A percentile compares a stretch with the other conserved stretches of the same genome.
phyloP scores from a whole-genome alignment of 2,329 filamentous ascomycete genomes.

The Botryosphaeria agaves region DNA sequence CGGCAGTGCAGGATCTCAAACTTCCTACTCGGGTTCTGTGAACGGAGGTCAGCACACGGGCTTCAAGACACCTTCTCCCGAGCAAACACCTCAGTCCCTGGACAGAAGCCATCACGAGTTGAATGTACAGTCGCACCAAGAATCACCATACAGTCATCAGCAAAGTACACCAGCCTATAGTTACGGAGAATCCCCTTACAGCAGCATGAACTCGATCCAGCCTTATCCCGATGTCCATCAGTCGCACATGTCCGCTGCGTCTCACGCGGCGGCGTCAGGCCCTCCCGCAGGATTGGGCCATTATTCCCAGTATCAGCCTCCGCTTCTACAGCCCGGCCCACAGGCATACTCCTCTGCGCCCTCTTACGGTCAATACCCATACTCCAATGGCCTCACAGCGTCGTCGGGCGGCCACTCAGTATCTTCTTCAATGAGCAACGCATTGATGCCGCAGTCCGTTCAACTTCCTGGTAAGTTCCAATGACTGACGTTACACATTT shows the following conservation, averaged over 20 bases:
- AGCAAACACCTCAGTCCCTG: constrained; percentile 34
- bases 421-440: constrained; percentile 49
- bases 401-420: constrained; percentile 52
- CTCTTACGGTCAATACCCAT: constrained; percentile 54
- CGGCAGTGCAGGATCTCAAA: constrained; percentile 34
- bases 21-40: constrained; percentile 37
- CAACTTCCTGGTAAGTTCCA: constrained; percentile 36
- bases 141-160: constrained; percentile 20
- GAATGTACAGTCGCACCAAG: constrained; percentile 20
- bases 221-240: constrained; percentile 74
- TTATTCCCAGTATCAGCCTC: constrained; percentile 55
- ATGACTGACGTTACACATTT: neutral
- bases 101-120: constrained; percentile 17
- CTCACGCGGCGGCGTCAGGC: constrained; percentile 58
- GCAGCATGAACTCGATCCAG: constrained; percentile 64
- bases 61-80: constrained; percentile 64
- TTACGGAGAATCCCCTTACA: constrained; percentile 20
- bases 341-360: constrained; percentile 44
- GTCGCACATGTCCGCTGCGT: constrained; percentile 58
- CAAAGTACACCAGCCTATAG: constrained; percentile 14
- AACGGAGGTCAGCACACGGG: constrained; percentile 32
- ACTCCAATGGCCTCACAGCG: constrained; percentile 63
- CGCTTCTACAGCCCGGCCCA: constrained; percentile 55
- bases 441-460: constrained; percentile 52
- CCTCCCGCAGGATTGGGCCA: constrained; percentile 57